Percentiles rank a stretch among this genome's conserved stretches.
phyloP scores from a whole-genome alignment of 129 eudicot genomes.

The Chrysanthemum seticuspe region DNA sequence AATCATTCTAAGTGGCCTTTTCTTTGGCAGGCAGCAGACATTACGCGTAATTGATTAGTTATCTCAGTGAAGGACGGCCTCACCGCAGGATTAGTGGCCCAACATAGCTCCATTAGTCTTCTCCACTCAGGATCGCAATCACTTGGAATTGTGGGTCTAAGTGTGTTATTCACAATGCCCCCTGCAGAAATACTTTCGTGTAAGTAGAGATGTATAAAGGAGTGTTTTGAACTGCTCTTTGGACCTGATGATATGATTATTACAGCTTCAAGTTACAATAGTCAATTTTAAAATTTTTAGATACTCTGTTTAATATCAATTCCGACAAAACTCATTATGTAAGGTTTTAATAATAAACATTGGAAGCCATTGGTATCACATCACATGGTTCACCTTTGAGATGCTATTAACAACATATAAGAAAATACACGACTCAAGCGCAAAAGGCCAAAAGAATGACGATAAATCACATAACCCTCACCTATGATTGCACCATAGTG shows the following conservation, averaged over 20 bases:
- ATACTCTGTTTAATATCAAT: too few relatives aligned
- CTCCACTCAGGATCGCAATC: constrained; percentile 89
- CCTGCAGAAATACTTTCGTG: constrained; percentile 45
- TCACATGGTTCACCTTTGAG: not conserved
- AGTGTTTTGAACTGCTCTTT: too few relatives aligned
- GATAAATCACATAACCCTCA: constrained; percentile 29
- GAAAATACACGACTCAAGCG: constrained; percentile 2
- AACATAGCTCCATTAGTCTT: constrained; percentile 85
- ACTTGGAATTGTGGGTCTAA: constrained; percentile 84
- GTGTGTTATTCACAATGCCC: constrained; percentile 90
- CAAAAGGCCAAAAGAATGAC: not conserved
- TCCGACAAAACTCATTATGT: too few relatives aligned
- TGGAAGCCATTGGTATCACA: not conserved
- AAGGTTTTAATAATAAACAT: not conserved
- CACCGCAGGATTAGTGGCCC: constrained; percentile 80
- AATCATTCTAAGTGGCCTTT: constrained; percentile 39
- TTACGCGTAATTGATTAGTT: constrained; percentile 62
- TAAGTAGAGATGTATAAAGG: constrained; percentile 11
- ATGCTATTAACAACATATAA: constrained; percentile 8
- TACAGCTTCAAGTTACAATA: not conserved
- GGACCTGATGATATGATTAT: not conserved
- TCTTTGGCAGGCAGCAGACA: constrained; percentile 69
- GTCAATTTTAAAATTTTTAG: too few relatives aligned
- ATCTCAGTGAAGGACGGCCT: constrained; percentile 90
- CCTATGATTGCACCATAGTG: constrained; percentile 98